phyloP scores from a whole-genome alignment of 345 rosid genomes.

The Salix koriyanagi region DNA sequence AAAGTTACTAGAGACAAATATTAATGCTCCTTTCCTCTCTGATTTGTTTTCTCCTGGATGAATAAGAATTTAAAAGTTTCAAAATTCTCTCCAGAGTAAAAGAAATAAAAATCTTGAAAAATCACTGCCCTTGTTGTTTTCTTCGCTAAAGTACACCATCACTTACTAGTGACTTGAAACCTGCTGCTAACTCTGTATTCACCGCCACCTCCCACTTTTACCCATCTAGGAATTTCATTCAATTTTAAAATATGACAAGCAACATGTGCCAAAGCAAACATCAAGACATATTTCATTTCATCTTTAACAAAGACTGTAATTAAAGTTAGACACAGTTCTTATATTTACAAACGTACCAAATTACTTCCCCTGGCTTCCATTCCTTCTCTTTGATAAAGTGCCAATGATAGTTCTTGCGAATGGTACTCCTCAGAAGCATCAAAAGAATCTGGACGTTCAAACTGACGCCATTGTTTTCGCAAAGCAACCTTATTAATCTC shows the following conservation, averaged over 20 bases:
- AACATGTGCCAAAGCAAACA: neutral
- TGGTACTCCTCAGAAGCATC: slow-evolving; percentile 83
- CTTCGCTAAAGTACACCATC: neutral
- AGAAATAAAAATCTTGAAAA: neutral
- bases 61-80: neutral
- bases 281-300: slow-evolving; percentile 4
- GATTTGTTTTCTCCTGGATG: neutral
- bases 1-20: neutral
- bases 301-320: slow-evolving; percentile 6
- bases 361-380: slow-evolving; percentile 55
- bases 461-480: slow-evolving; percentile 68
- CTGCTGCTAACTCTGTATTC: neutral
- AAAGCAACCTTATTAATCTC: slow-evolving; percentile 53
- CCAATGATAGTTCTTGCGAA: slow-evolving; percentile 76
- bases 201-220: neutral
- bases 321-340: slow-evolving; percentile 21
- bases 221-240: neutral
- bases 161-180: neutral
- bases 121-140: neutral
- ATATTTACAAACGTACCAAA: slow-evolving; percentile 53
- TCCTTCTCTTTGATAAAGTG: slow-evolving; percentile 63
- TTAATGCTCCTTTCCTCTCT: neutral
- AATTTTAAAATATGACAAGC: neutral
- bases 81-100: neutral
- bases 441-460: slow-evolving; percentile 82